Base-by-base conservation (phyloP, 495 filamentous ascomycete species). In the Xylaria bambusicola region DNA sequence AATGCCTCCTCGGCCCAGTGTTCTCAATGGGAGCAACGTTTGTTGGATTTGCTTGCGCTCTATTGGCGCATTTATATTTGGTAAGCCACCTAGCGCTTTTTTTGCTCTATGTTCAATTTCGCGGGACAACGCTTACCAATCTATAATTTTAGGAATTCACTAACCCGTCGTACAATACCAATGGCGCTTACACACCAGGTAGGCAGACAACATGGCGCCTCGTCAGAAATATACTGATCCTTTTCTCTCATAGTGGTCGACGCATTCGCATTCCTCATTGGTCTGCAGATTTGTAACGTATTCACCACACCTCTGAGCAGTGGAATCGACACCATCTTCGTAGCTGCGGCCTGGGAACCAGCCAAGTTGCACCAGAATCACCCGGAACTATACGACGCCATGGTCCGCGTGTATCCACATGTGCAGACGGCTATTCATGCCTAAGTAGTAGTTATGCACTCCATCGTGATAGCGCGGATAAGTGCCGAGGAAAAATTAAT, bases 1-100 rank as follows among this genome's bases (percentile, higher is more conserved):
- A 97, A 66, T 95, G 90, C 68, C 82, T 98, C 24, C 88, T 97
- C 62, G 89, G 91, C 0, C 92, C 92, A 0, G 92, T 98, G 15
- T 76, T 98, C n/a, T 89, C 83, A 36, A 92, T 96, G 84, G 93
- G 91, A 47, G 84, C 88, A 2, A 84, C 86, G 0, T 93, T 93
- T 61, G 87, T 96, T 36, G 90, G 84, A 4, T 96, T 93, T 66
- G 80, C 88, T 49, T 92, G 88, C 65, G 88, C 90, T 5, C 70
- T 96, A 52, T 77, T 96, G 27, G 84, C 90, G 0, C 97, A 92
- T 74, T 73, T 94, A 36, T 97, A 96, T 68, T 83, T 97, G 52
- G 76, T 89, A 62, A 66, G 89, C 12, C 17, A 48, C n/a, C n/a
- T n/a, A n/a, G 24, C 36, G 1, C 15, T 1, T 18, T 21, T 46